Base-by-base conservation (phyloP, 108 stramenopile species). In the Cyclotella sp. region DNA sequence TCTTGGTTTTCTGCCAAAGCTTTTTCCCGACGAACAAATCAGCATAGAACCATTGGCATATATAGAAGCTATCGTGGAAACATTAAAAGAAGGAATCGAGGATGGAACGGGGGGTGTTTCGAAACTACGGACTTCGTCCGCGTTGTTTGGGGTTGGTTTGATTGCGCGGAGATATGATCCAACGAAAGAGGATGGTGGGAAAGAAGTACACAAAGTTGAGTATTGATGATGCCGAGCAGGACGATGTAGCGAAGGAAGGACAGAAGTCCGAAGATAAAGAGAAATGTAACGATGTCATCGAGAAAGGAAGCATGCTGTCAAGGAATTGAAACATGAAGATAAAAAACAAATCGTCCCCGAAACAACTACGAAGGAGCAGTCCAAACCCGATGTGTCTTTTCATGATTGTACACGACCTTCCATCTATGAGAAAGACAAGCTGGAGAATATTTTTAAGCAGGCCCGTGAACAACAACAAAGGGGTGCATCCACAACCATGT, bases 381-480 rank as follows among this genome's bases (percentile, higher is more conserved):
- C 70, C n/a, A 55, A 77, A 19, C 16, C 41, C 11, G 39, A 29
- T 0, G 28, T 27, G 22, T 26, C 41, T n/a, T 13, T n/a, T 15
- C 27, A 78, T 9, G 76, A 41, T 62, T 15, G 3, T 4, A 14
- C 61, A 41, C 29, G 40, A 62, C 9, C 9, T 9, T 6, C 64
- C 34, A 51, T 93, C 12, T 94, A 92, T 59, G 80, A 91, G 45
- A 85, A 94, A 70, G 83, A 83, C 26, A 89, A 91, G 58, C 76
- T 94, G 5, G 93, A 94, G 67, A 55, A 84, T 40, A 86, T 94
- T 22, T 94, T 94, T 52, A 84, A 88, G 40, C 81, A 90, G 60
- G 89, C 88, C 3, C 83, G 93, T 43, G 81, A 87, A 54, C 64
- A 62, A 16, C 13, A 47, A 55, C 65, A 49, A 45, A 58, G n/a